Conservation (phyloP, 805 yeast species). For the Candida morakotiae region DNA sequence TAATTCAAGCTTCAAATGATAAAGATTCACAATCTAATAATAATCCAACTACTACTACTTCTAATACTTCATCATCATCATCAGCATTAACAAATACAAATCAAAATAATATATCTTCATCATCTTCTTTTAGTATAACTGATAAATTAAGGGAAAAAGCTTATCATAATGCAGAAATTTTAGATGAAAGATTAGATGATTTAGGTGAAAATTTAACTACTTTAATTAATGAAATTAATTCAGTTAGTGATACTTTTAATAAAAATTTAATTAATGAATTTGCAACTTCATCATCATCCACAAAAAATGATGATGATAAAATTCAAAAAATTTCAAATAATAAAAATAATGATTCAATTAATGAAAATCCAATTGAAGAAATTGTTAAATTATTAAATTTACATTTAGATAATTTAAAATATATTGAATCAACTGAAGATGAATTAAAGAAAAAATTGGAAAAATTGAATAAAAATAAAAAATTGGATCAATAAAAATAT, state of each 20-base stretch:
- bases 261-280: slow-evolving; percentile 45
- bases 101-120: background rate
- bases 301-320: slow-evolving; percentile 6
- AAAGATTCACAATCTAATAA: background rate
- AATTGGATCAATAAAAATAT: slow-evolving; percentile 2
- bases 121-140: slow-evolving; percentile 42
- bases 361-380: slow-evolving; percentile 54
- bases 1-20: slow-evolving; percentile 5
- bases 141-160: slow-evolving; percentile 90
- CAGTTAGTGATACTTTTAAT: slow-evolving; percentile 76
- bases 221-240: slow-evolving; percentile 76
- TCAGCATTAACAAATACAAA: background rate
- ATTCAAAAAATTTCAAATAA: slow-evolving; percentile 12
- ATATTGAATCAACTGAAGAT: slow-evolving; percentile 73
- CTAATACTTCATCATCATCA: slow-evolving; percentile 7
- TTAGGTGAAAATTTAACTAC: slow-evolving; percentile 74
- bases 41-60: background rate
- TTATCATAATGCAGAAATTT: slow-evolving; percentile 77
- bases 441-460: slow-evolving; percentile 64
- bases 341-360: slow-evolving; percentile 11
- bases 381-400: slow-evolving; percentile 79
- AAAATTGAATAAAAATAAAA: slow-evolving; percentile 19
- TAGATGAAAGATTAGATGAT: slow-evolving; percentile 76
- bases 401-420: slow-evolving; percentile 85
- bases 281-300: slow-evolving; percentile 9